phyloP scores from a whole-genome alignment of 306 rosid species.

The Quillaja saponaria region DNA sequence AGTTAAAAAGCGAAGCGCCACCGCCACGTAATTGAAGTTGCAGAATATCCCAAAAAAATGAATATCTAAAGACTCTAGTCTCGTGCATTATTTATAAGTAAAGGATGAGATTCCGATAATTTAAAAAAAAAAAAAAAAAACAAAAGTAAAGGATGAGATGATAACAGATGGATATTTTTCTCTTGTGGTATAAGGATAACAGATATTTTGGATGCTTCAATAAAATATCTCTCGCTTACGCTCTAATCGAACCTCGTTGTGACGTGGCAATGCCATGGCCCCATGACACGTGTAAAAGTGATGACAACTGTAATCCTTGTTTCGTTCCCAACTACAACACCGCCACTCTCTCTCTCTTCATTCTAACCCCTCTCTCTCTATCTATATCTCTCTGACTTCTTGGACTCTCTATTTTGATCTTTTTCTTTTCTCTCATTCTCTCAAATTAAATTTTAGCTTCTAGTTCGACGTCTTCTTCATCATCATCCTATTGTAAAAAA shows the following conservation, averaged over 20 bases:
- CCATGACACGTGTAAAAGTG: constrained; percentile 82
- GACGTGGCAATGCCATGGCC: constrained; percentile 63
- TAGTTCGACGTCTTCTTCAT: not conserved
- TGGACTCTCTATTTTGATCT: no score
- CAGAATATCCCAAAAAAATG: no score
- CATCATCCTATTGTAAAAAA: not conserved
- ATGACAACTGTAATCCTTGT: constrained; percentile 53
- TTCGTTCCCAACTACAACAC: constrained; percentile 44
- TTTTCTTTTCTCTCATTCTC: not conserved
- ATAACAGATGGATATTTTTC: no score
- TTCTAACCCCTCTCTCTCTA: not conserved
- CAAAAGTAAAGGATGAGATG: no score
- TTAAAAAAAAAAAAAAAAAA: no score
- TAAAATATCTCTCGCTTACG: constrained; percentile 53
- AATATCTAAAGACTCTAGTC: no score
- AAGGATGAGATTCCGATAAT: no score
- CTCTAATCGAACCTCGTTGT: not conserved
- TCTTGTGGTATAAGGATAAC: not conserved
- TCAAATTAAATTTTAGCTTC: not conserved
- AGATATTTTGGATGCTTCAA: constrained; percentile 59
- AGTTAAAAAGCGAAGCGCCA: no score
- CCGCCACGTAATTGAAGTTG: no score
- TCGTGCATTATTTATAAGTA: no score
- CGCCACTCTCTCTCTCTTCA: constrained; percentile 30
- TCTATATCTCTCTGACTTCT: no score